Conservation (phyloP, 2,329 filamentous ascomycete species). For the Stemphylium beticola region DNA sequence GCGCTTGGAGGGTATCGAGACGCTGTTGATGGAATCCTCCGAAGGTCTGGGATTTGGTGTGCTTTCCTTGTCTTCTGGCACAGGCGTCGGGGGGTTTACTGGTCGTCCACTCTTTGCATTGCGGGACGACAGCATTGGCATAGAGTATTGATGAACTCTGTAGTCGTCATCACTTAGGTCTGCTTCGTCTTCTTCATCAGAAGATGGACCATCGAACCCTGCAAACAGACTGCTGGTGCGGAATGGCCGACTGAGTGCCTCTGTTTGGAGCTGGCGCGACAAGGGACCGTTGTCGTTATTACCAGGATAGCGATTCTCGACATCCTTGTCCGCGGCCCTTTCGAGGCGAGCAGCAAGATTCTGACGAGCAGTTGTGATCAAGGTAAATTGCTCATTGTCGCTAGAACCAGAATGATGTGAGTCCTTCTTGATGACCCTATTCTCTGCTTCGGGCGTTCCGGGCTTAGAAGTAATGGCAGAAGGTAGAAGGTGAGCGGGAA, state of each 20-base stretch:
- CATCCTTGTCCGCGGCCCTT: slow-evolving; percentile 40
- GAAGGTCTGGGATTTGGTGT: slow-evolving; percentile 36
- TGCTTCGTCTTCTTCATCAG: slow-evolving; percentile 58
- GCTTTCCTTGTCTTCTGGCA: slow-evolving; percentile 51
- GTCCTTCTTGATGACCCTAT: slow-evolving; percentile 21
- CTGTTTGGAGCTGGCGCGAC: slow-evolving; percentile 62
- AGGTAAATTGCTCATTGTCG: slow-evolving; percentile 18
- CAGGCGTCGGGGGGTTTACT: slow-evolving; percentile 50
- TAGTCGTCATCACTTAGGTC: slow-evolving; percentile 69
- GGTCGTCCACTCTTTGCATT: slow-evolving; percentile 56
- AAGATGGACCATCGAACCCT: slow-evolving; percentile 75
- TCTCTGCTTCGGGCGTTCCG: slow-evolving; percentile 44
- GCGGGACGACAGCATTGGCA: slow-evolving; percentile 58
- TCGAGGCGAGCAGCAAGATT: slow-evolving; percentile 40
- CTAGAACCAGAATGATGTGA: slow-evolving; percentile 17
- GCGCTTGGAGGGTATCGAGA: slow-evolving; percentile 31
- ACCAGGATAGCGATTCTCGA: slow-evolving; percentile 72
- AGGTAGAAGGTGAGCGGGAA: slow-evolving; percentile 80
- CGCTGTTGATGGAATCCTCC: slow-evolving; percentile 37
- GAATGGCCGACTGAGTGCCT: slow-evolving; percentile 69
- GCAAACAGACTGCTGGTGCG: slow-evolving; percentile 86
- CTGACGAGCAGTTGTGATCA: slow-evolving; percentile 32
- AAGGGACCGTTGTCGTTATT: slow-evolving; percentile 83
- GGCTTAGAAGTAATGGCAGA: slow-evolving; percentile 70
- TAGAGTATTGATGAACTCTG: slow-evolving; percentile 45